Percentiles rank a stretch among this genome's conserved stretches.
Conservation (phyloP, 1,139 yeast genomes). For the Suhomyces kunorum region DNA sequence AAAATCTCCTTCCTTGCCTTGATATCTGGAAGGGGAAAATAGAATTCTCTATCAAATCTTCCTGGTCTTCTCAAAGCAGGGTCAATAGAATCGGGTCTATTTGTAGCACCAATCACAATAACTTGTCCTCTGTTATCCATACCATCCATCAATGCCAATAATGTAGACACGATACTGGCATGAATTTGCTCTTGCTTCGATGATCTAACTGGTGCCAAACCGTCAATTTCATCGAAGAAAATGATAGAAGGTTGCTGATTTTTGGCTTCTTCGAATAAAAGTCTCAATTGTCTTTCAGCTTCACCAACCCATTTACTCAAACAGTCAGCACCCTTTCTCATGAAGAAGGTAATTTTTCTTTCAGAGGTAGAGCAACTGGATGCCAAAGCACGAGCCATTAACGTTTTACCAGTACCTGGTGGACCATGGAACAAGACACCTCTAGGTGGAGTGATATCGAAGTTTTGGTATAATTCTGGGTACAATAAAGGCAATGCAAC, state of each 20-base stretch:
- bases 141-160: slow-evolving; percentile 97
- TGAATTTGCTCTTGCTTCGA: slow-evolving; percentile 98
- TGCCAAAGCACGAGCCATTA: slow-evolving; percentile 97
- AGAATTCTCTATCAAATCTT: slow-evolving; percentile 94
- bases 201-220: slow-evolving; percentile 95
- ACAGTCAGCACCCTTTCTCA: slow-evolving; percentile 99
- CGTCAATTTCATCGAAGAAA: slow-evolving; percentile 97
- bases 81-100: slow-evolving; percentile 96
- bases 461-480: slow-evolving; percentile 90
- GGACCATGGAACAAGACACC: slow-evolving; percentile 99
- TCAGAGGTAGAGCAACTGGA: slow-evolving; percentile 86
- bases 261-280: slow-evolving; percentile 92
- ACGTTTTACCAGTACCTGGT: slow-evolving; percentile 98
- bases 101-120: slow-evolving; percentile 96
- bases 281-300: slow-evolving; percentile 90
- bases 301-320: slow-evolving; percentile 99
- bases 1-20: slow-evolving; percentile 78
- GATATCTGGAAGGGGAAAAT: slow-evolving; percentile 88
- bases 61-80: slow-evolving; percentile 98
- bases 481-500: slow-evolving; percentile 89
- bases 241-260: slow-evolving; percentile 95
- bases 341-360: slow-evolving; percentile 88
- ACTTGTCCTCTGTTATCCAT: slow-evolving; percentile 98
- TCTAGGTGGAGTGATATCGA: slow-evolving; percentile 92
- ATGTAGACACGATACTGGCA: slow-evolving; percentile 93